Evolutionary conservation across 306 rosid genomes (phyloP).

Genomic region (Cyamopsis tetragonoloba): DNA sequence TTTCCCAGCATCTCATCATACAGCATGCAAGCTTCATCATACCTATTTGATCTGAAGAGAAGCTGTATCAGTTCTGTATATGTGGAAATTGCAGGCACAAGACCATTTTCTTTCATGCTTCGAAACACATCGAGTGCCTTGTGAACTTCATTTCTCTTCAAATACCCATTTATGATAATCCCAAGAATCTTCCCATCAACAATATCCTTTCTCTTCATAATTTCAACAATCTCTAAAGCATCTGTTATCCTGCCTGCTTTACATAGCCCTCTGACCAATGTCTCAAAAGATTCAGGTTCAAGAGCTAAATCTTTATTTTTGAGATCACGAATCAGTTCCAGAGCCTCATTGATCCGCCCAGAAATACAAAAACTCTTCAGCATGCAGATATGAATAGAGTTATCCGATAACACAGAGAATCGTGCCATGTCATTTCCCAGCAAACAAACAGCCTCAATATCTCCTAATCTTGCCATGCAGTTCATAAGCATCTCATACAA

Average conservation of each 20-base stretch:
- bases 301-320: slow-evolving; percentile 55
- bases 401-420: slow-evolving; percentile 49
- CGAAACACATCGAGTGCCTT: slow-evolving; percentile 62
- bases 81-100: slow-evolving; percentile 47
- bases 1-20: slow-evolving; percentile 71
- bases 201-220: slow-evolving; percentile 50
- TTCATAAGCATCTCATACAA: slow-evolving; percentile 53
- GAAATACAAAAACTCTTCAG: slow-evolving; percentile 67
- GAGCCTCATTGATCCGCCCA: slow-evolving; percentile 69
- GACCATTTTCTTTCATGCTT: slow-evolving; percentile 60
- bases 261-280: slow-evolving; percentile 74
- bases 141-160: slow-evolving; percentile 44
- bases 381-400: slow-evolving; percentile 44
- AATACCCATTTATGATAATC: slow-evolving; percentile 60
- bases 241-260: slow-evolving; percentile 59
- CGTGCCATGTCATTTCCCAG: slow-evolving; percentile 65
- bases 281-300: slow-evolving; percentile 55
- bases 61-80: slow-evolving; percentile 78
- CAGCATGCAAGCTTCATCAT: slow-evolving; percentile 58
- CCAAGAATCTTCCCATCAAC: slow-evolving; percentile 54
- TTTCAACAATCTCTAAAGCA: slow-evolving; percentile 67
- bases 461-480: slow-evolving; percentile 60
- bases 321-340: slow-evolving; percentile 69
- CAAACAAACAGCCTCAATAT: slow-evolving; percentile 44
- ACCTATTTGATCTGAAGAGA: slow-evolving; percentile 52